These are phyloP conservation scores for Candolleomyces efflorescens DNA, from an alignment of 768 basidiomycete genomes.

Conservation along the genomic window DNA sequence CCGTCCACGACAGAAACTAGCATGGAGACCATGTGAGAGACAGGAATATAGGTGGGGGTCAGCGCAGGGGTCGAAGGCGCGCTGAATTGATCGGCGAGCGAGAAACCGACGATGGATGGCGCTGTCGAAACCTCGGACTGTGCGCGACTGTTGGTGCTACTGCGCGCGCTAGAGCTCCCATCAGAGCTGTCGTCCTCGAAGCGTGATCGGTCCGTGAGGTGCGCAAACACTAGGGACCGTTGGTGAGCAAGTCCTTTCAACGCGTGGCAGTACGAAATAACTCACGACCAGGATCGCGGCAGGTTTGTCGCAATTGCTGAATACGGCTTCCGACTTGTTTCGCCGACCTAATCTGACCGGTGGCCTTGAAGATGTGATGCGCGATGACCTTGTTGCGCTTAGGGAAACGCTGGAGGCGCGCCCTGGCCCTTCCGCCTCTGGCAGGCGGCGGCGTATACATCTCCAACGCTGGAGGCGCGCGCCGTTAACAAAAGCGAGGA, in stretches of 20 bases:
- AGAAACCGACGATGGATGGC: neutral
- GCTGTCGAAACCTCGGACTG: neutral
- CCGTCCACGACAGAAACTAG: slow-evolving; percentile 12
- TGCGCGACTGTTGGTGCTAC: neutral
- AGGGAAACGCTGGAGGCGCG: slow-evolving; percentile 49
- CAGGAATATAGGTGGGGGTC: neutral
- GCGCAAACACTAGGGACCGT: neutral
- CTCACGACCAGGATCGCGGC: slow-evolving; percentile 60
- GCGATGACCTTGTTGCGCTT: slow-evolving; percentile 74
- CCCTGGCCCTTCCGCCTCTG: slow-evolving; percentile 10
- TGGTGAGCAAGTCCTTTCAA: neutral
- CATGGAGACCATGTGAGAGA: neutral
- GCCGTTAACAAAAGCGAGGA: neutral
- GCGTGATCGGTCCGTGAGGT: slow-evolving; percentile 6
- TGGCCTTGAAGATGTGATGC: slow-evolving; percentile 57
- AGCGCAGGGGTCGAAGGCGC: too few relatives aligned
- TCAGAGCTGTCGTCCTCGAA: neutral
- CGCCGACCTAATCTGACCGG: slow-evolving; percentile 59
- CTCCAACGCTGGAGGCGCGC: neutral
- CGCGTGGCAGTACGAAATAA: neutral
- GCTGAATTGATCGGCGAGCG: neutral
- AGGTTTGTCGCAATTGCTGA: slow-evolving; percentile 68
- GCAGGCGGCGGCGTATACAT: slow-evolving; percentile 14
- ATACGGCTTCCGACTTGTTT: slow-evolving; percentile 77
- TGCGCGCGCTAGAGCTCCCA: neutral